Conservation (phyloP, 1,284 basidiomycete species). For the Ustilago curta region DNA sequence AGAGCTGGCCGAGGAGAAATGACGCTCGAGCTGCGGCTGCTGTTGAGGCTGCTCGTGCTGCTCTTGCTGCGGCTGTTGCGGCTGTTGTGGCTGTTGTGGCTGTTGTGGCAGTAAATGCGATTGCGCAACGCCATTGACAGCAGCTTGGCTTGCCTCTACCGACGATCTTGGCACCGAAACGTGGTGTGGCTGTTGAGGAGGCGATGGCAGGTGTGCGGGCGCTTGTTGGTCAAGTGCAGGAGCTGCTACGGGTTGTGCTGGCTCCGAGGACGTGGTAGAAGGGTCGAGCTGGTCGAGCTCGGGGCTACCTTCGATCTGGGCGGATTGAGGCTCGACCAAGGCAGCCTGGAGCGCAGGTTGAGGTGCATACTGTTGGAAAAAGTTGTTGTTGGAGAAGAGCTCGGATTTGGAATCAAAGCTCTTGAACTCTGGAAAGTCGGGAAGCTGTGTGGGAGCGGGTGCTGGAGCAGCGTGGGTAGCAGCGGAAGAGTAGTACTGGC, state of each 20-base stretch:
- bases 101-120: background rate
- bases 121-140: background rate
- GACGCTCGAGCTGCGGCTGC: constrained; percentile 37
- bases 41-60: constrained; percentile 1
- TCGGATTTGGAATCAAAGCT: constrained; percentile 30
- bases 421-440: constrained; percentile 47
- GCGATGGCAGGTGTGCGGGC: constrained; percentile 2
- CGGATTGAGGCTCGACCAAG: constrained; percentile 40
- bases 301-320: constrained; percentile 34
- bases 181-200: constrained; percentile 4
- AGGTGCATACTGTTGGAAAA: constrained; percentile 42
- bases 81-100: background rate
- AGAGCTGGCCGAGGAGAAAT: constrained; percentile 49
- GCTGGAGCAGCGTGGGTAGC: constrained; percentile 16
- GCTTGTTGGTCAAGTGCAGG: constrained; percentile 3
- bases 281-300: constrained; percentile 12
- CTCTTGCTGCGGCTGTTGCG: background rate
- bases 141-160: background rate
- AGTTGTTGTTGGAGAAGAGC: constrained; percentile 34
- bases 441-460: constrained; percentile 17
- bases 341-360: constrained; percentile 30
- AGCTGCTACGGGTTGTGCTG: background rate
- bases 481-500: constrained; percentile 44
- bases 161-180: background rate
- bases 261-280: background rate